Conservation (phyloP, 805 yeast genomes). For the Ogataea pilisensis region DNA sequence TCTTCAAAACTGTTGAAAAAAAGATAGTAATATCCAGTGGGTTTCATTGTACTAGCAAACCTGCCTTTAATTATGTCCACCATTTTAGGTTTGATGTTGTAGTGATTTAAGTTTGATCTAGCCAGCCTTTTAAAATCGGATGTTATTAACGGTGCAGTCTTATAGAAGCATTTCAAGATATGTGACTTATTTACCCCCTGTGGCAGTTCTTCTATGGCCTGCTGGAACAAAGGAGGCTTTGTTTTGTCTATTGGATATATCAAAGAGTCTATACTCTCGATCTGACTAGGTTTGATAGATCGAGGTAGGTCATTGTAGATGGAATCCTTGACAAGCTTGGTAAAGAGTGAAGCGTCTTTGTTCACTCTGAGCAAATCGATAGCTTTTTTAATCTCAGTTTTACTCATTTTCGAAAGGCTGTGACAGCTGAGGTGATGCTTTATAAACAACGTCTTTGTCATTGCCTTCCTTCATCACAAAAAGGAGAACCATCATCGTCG, state of each 20-base stretch:
- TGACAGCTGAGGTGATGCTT: no score
- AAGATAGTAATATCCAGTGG: slow-evolving; percentile 49
- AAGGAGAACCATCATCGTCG: no score
- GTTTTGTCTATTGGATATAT: neutral
- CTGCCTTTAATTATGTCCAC: slow-evolving; percentile 48
- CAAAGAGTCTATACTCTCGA: neutral
- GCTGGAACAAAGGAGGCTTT: neutral
- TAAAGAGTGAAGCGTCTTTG: neutral
- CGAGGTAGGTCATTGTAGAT: neutral
- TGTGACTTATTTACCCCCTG: slow-evolving; percentile 19
- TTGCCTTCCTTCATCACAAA: no score
- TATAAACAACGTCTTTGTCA: no score
- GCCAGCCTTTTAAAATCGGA: slow-evolving; percentile 38
- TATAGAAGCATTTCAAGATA: slow-evolving; percentile 36
- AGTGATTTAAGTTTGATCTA: slow-evolving; percentile 30
- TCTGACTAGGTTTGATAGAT: neutral
- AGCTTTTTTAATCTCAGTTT: neutral
- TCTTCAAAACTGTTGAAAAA: slow-evolving; percentile 43
- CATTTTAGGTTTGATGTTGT: slow-evolving; percentile 15
- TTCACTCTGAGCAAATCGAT: neutral
- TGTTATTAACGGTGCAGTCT: slow-evolving; percentile 34
- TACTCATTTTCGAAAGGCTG: neutral
- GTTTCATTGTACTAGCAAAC: slow-evolving; percentile 39
- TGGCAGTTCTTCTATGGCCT: slow-evolving; percentile 3
- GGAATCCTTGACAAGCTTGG: neutral